Evolutionary conservation across 495 filamentous ascomycete genomes (phyloP), one percentile per base, ranked within the genome.

Genomic region (Jackrogersella minutella): DNA sequence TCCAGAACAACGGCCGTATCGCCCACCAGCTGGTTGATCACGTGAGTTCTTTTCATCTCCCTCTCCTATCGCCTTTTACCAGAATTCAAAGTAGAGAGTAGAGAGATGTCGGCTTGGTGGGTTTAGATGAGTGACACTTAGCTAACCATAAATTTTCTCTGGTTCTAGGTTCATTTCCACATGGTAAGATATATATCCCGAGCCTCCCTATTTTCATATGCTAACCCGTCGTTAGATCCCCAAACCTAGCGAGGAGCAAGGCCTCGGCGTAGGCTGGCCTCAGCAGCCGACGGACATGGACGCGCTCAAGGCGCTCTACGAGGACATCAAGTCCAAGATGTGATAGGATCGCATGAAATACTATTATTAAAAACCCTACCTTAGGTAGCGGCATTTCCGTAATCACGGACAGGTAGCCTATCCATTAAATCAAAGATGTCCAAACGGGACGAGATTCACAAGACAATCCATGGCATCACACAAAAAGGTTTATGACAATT

Each of bases 21-120:
- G 95, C 95, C n/a, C 96, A 99, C 79, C 95, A 99, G 79, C 82
- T 88, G 54, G 96, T 99, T 61, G 90, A 90, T 65, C 95, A 99
- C 80, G 95, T 96, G 79, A 78, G 87, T 36, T 53, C 26, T 3
- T 31, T 47, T 13, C 36, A 26, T 51, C 24, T 39, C 10, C 28
- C 11, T 56, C 11, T 36, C 33, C 21, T 36, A 13, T 21, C n/a
- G n/a, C n/a, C n/a, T n/a, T n/a, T n/a, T n/a, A n/a, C n/a, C n/a
- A n/a, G n/a, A n/a, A n/a, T n/a, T n/a, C n/a, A n/a, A n/a, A n/a
- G n/a, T n/a, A n/a, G n/a, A n/a, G n/a, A n/a, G n/a, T n/a, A n/a
- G n/a, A n/a, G n/a, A n/a, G n/a, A n/a, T n/a, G n/a, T n/a, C n/a
- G n/a, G n/a, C 3, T 10, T 33, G 7, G 19, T 19, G 7, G 5